Conservation (phyloP, 208 protist genomes). For the Leishmania lainsoni region DNA sequence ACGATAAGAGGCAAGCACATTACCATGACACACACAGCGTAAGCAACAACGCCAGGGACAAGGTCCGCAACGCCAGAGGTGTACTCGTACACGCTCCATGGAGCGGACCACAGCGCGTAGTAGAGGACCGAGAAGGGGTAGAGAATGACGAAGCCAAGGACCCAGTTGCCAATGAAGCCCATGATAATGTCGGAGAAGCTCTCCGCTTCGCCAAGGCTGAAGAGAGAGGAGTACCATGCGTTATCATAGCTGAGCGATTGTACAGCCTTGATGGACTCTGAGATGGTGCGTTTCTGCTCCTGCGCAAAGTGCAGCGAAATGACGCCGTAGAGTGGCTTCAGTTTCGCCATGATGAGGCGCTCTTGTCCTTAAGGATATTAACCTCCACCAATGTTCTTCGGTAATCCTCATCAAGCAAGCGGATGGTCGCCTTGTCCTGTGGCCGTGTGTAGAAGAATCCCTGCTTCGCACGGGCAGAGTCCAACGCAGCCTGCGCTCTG, state of each 20-base stretch:
- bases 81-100: slow-evolving; percentile 82
- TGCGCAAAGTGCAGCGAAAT: slow-evolving; percentile 73
- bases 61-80: slow-evolving; percentile 62
- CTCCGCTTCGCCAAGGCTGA: slow-evolving; percentile 66
- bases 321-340: slow-evolving; percentile 90
- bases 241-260: slow-evolving; percentile 82
- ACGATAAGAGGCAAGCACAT: slow-evolving; percentile 42
- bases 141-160: slow-evolving; percentile 74
- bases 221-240: slow-evolving; percentile 82
- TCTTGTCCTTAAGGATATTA: slow-evolving; percentile 59
- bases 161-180: slow-evolving; percentile 82
- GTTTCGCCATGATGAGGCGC: slow-evolving; percentile 66
- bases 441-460: slow-evolving; percentile 72
- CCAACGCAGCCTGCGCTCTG: slow-evolving; percentile 43
- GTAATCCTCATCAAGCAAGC: slow-evolving; percentile 78
- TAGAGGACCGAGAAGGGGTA: slow-evolving; percentile 87
- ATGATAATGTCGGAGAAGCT: slow-evolving; percentile 79
- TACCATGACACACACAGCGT: slow-evolving; percentile 21
- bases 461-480: slow-evolving; percentile 45
- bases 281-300: slow-evolving; percentile 76
- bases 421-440: slow-evolving; percentile 68
- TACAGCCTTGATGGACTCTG: slow-evolving; percentile 51
- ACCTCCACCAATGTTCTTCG: slow-evolving; percentile 47
- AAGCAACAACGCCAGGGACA: slow-evolving; percentile 60
- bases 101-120: slow-evolving; percentile 81